A percentile compares a stretch with the other conserved stretches of the same genome.
These are phyloP conservation scores for Geosmithia flava DNA, from an alignment of 2,329 filamentous ascomycete genomes.

Conservation along the genomic window DNA sequence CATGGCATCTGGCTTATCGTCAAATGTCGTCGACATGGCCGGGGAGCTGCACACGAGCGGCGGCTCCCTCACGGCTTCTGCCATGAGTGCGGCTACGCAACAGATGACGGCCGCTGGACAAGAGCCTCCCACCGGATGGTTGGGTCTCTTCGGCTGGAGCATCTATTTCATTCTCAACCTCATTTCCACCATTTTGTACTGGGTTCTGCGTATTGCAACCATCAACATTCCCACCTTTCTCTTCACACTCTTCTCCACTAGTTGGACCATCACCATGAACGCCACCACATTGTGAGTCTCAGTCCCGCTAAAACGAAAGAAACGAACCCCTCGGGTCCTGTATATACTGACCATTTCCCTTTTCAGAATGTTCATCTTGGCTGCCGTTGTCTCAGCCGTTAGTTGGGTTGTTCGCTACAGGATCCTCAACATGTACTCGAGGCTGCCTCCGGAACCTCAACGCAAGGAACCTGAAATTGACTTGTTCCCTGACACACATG, in stretches of 20 bases:
- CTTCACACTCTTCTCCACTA: slow-evolving; percentile 83
- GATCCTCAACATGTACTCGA: slow-evolving; percentile 93
- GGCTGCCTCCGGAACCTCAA: slow-evolving; percentile 85
- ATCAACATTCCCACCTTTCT: slow-evolving; percentile 83
- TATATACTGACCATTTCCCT: neutral
- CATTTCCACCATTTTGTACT: slow-evolving; percentile 54
- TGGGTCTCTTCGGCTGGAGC: slow-evolving; percentile 42
- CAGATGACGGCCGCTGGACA: slow-evolving; percentile 18
- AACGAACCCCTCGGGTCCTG: too few species aligned
- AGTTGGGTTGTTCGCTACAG: slow-evolving; percentile 94
- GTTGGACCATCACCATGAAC: slow-evolving; percentile 96
- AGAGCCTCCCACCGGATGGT: slow-evolving; percentile 35
- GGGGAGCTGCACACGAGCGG: slow-evolving; percentile 10
- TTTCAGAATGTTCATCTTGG: slow-evolving; percentile 59
- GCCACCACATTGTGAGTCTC: slow-evolving; percentile 74
- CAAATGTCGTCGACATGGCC: slow-evolving; percentile 1
- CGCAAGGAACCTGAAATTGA: slow-evolving; percentile 93
- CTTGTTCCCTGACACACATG: slow-evolving; percentile 85
- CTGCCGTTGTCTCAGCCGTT: slow-evolving; percentile 66
- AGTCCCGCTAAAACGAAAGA: neutral
- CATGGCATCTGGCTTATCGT: slow-evolving; percentile 21
- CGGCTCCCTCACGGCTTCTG: slow-evolving; percentile 17
- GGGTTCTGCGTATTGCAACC: slow-evolving; percentile 71
- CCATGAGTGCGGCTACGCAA: slow-evolving; percentile 19
- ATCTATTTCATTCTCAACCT: slow-evolving; percentile 43